Conservation (phyloP, 2,329 filamentous ascomycete genomes). For the Pseudocercospora fuligena region DNA sequence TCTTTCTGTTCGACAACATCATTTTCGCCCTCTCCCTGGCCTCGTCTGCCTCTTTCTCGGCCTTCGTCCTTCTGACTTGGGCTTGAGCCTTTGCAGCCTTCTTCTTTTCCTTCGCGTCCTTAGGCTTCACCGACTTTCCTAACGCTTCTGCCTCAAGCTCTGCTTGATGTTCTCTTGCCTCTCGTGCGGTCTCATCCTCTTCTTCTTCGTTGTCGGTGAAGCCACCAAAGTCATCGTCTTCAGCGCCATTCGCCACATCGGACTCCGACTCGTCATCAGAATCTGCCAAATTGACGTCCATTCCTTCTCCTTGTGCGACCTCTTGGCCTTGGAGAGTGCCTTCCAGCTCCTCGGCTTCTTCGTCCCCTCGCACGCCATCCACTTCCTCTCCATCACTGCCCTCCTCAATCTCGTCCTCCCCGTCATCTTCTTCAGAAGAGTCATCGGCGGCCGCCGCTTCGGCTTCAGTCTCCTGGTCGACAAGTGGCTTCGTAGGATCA, state of each 20-base stretch:
- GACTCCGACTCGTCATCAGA: conserved; percentile 53
- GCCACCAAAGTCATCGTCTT: conserved; percentile 51
- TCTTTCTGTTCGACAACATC: conserved; percentile 98
- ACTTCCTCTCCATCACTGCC: conserved; percentile 47
- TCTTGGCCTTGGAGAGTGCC: conserved; percentile 33
- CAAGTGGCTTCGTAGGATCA: conserved; percentile 83
- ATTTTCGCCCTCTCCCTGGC: conserved; percentile 92
- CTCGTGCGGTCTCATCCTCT: conserved; percentile 64
- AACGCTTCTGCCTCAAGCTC: conserved; percentile 92
- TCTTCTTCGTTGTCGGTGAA: conserved; percentile 56
- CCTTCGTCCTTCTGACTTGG: conserved; percentile 70
- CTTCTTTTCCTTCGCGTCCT: conserved; percentile 60
- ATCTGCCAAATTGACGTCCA: conserved; percentile 51
- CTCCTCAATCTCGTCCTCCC: conserved; percentile 43
- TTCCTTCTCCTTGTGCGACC: conserved; percentile 44
- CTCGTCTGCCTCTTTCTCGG: conserved; percentile 73
- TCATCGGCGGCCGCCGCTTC: conserved; percentile 68
- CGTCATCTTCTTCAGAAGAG: conserved; percentile 54
- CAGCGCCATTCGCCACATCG: conserved; percentile 53
- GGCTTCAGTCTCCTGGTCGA: conserved; percentile 84
- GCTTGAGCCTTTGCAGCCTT: conserved; percentile 68
- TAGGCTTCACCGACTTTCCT: conserved; percentile 59
- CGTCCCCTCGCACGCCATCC: conserved; percentile 38
- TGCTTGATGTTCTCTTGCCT: conserved; percentile 74
- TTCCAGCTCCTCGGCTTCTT: conserved; percentile 47